A percentile compares a stretch with the other conserved stretches of the same genome.
Evolutionary conservation across 1,284 basidiomycete genomes (phyloP).

Genomic region (Mycena sp.): DNA sequence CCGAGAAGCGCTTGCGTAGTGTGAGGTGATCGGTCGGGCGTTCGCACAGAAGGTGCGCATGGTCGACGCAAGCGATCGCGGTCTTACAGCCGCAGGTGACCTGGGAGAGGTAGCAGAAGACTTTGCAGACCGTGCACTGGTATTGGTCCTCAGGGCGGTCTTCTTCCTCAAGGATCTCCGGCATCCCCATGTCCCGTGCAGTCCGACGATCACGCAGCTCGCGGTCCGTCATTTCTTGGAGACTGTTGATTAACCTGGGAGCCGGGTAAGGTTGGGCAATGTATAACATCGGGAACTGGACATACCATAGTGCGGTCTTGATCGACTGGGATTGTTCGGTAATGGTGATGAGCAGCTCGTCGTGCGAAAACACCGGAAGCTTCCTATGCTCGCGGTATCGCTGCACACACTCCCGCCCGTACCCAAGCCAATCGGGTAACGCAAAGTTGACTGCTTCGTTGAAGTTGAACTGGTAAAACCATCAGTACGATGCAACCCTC

Average conservation of each 20-base stretch:
- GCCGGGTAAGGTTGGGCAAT: conserved; percentile 21
- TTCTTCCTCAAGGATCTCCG: conserved; percentile 80
- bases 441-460: conserved; percentile 99
- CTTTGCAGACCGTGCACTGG: conserved; percentile 94
- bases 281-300: conserved; percentile 31
- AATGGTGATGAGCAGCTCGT: conserved; percentile 95
- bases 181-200: conserved; percentile 67
- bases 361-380: conserved; percentile 97
- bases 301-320: conserved; percentile 92
- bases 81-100: conserved; percentile 82
- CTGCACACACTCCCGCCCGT: conserved; percentile 88
- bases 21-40: conserved; percentile 68
- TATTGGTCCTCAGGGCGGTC: conserved; percentile 94
- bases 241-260: conserved; percentile 82
- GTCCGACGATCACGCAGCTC: conserved; percentile 79
- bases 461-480: conserved; percentile 83
- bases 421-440: conserved; percentile 93
- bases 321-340: conserved; percentile 94
- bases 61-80: conserved; percentile 89
- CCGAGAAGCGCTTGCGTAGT: conserved; percentile 86
- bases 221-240: conserved; percentile 90
- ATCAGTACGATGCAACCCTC: conserved; percentile 22
- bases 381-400: conserved; percentile 92
- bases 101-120: conserved; percentile 96
- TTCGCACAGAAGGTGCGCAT: conserved; percentile 83